Evolutionary conservation across 768 basidiomycete genomes (phyloP), one percentile per base, ranked within the genome.

Genomic region (Psilocybe cubensis): DNA sequence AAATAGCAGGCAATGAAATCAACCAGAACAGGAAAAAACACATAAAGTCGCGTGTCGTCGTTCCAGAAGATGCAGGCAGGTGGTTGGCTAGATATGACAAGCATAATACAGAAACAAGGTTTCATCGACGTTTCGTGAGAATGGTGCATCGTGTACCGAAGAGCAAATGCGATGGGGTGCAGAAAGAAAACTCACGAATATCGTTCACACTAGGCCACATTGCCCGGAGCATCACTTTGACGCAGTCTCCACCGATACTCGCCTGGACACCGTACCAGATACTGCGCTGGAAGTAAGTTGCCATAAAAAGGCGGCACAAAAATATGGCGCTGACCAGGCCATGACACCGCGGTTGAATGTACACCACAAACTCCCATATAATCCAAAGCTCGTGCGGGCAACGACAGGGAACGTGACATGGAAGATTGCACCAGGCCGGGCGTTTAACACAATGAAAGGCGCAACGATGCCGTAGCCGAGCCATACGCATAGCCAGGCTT

Each of bases 11-110:
- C 27, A 93, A 80, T 28, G 86, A 89, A 35, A 91, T 79, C 24
- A 92, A 73, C 87, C 90, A 94, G 78, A 93, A 95, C 56, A 94
- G 77, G 79, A 94, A 88, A 83, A 94, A 94, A 62, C 84, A 85
- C 75, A 91, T 74, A 63, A 88, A 90, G 72, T 90, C 85, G 52
- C 82, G 80, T n/a, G 88, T 87, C 54, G 79, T 88, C 28, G 84
- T 92, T 42, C 91, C 90, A 57, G 89, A 85, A 11, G 85, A 87
- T 21, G 76, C 79, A n/a, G 90, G 87, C 64, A 92, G 79, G 57
- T 79, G 76, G 76, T 93, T 93, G 23, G 83, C 85, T 89, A 61
- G 33, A 59, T 42, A 46, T 40, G 43, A 50, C 35, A 62, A 11
- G n/a, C n/a, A n/a, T n/a, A 53, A 47, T 41, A 48, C 20, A n/a